Percentiles rank a stretch among this genome's conserved stretches.
Evolutionary conservation across 495 filamentous ascomycete species (phyloP).

Genomic region (Penicillium lividum): DNA sequence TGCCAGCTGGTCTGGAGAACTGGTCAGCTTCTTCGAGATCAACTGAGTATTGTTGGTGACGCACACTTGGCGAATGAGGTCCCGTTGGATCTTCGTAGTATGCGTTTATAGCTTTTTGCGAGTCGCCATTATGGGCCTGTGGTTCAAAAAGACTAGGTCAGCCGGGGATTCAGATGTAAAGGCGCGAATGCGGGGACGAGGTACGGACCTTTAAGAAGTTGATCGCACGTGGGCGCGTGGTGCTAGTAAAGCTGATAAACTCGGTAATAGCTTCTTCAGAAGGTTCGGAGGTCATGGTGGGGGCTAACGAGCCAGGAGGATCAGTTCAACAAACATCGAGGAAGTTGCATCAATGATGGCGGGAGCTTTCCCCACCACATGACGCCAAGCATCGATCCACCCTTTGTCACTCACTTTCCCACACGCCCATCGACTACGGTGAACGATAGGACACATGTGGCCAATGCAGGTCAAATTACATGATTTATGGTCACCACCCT

Average conservation of each 20-base stretch:
- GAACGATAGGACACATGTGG: not conserved
- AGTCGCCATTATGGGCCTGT: slow-evolving; percentile 51
- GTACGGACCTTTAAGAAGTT: slow-evolving; percentile 46
- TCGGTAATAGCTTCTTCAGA: slow-evolving; percentile 46
- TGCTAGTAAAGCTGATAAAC: slow-evolving; percentile 50
- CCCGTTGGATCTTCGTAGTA: slow-evolving; percentile 53
- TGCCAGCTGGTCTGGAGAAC: slow-evolving; percentile 22
- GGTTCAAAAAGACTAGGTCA: not conserved
- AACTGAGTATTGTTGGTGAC: not conserved
- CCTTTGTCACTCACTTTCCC: slow-evolving; percentile 2
- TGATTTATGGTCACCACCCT: too few relatives aligned
- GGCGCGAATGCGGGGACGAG: not conserved
- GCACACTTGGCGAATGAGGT: slow-evolving; percentile 30
- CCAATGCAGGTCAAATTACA: too few relatives aligned
- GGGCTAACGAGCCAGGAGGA: not conserved
- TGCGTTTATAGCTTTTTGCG: slow-evolving; percentile 53
- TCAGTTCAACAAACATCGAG: slow-evolving; percentile 3
- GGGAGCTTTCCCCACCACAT: slow-evolving; percentile 43
- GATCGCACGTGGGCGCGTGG: slow-evolving; percentile 47
- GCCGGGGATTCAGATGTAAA: slow-evolving; percentile 6
- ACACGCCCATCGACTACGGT: not conserved
- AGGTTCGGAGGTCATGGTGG: slow-evolving; percentile 45
- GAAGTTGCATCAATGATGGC: slow-evolving; percentile 2
- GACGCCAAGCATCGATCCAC: slow-evolving; percentile 32
- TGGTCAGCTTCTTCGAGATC: slow-evolving; percentile 15